These are phyloP conservation scores for Trametes polyzona DNA, from an alignment of 1,284 basidiomycete genomes.

Conservation along the genomic window DNA sequence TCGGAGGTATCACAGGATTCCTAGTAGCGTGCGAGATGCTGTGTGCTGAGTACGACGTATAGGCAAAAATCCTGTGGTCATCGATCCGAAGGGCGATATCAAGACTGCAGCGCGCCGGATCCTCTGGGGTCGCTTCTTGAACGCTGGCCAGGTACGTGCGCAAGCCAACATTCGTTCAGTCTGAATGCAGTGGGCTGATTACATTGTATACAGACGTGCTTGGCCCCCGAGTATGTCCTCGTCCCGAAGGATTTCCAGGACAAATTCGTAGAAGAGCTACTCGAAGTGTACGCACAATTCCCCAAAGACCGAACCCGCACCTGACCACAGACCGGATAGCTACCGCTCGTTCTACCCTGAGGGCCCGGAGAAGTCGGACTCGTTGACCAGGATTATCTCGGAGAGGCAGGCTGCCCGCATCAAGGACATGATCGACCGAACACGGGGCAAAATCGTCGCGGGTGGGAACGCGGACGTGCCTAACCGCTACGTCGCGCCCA, in stretches of 20 bases:
- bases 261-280: constrained; percentile 60
- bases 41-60: neutral
- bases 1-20: constrained; percentile 27
- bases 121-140: constrained; percentile 82
- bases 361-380: constrained; percentile 48
- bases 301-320: neutral
- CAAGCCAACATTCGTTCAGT: too few species aligned
- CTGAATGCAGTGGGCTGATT: too few species aligned
- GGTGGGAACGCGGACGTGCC: constrained; percentile 71
- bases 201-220: constrained; percentile 34
- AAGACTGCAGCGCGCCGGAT: constrained; percentile 65
- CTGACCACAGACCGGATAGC: constrained; percentile 34
- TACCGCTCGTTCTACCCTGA: constrained; percentile 59
- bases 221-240: constrained; percentile 79
- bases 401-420: constrained; percentile 63
- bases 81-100: constrained; percentile 72
- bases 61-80: constrained; percentile 85
- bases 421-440: constrained; percentile 63
- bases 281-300: constrained; percentile 52
- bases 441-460: constrained; percentile 71
- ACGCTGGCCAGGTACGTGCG: constrained; percentile 75
- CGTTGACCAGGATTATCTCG: constrained; percentile 55
- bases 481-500: constrained; percentile 67
- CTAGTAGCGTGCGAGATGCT: neutral
- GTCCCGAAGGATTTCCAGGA: constrained; percentile 66